A percentile compares a stretch with the other conserved stretches of the same genome.
Evolutionary conservation across 1,284 basidiomycete species (phyloP).

Genomic region (Wallemia mellicola): DNA sequence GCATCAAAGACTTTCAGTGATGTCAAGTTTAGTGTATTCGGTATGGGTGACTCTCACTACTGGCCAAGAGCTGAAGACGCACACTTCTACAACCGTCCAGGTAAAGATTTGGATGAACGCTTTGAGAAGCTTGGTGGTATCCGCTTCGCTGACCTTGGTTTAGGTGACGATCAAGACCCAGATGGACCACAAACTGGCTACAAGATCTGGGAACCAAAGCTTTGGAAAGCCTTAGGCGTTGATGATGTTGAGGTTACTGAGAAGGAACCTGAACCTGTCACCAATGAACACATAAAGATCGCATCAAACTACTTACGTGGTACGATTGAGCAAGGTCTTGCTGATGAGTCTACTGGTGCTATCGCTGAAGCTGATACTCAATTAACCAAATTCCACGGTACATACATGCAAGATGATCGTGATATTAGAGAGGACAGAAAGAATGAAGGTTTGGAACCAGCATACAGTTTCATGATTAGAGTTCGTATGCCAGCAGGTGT

Average conservation of each 20-base stretch:
- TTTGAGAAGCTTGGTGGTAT: conserved; percentile 44
- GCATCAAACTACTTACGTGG: conserved; percentile 81
- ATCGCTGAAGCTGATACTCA: conserved; percentile 71
- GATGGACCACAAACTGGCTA: conserved; percentile 92
- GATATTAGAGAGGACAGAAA: conserved; percentile 92
- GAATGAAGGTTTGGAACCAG: conserved; percentile 74
- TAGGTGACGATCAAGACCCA: conserved; percentile 92
- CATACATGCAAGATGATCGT: conserved; percentile 88
- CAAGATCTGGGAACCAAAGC: conserved; percentile 64
- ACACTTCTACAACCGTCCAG: conserved; percentile 91
- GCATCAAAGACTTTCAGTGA: conserved; percentile 19
- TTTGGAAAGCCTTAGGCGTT: conserved; percentile 89
- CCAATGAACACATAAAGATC: conserved; percentile 98
- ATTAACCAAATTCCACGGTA: conserved; percentile 96
- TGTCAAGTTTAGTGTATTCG: conserved; percentile 59
- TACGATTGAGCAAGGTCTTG: conserved; percentile 64
- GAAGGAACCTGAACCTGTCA: conserved; percentile 83
- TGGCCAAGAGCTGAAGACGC: conserved; percentile 93
- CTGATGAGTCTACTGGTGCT: conserved; percentile 59
- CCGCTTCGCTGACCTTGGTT: conserved; percentile 39
- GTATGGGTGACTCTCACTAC: conserved; percentile 93
- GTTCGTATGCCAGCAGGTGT: conserved; percentile 88
- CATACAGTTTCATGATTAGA: conserved; percentile 97
- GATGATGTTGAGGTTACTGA: conserved; percentile 67
- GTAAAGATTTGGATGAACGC: conserved; percentile 59